Evolutionary conservation across 1,284 basidiomycete species (phyloP), one percentile per base, ranked within the genome.

Genomic region (Boletus hoseneyae): DNA sequence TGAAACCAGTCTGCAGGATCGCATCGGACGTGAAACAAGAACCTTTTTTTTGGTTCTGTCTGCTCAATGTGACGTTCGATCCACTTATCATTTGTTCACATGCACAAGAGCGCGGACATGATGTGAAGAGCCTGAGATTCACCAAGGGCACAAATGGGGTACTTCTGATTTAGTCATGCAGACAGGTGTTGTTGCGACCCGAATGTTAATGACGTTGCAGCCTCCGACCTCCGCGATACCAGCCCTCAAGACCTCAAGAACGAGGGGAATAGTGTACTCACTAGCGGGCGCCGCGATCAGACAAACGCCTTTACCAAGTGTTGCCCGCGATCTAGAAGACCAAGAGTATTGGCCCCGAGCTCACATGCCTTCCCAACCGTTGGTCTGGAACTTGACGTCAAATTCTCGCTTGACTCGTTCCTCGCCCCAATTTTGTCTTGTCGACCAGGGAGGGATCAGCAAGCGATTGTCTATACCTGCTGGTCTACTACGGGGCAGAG

Each of bases 401-500:
- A 55, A 64, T 57, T 55, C 46, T 62, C 57, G 62, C 64, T 68
- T 58, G 54, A 47, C 29, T 18, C 12, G 50, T 42, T 54, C 46
- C 45, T 54, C 62, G 47, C 63, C 67, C 66, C 50, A 62, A 54
- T 54, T 60, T 51, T 54, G 54, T 53, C 50, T 42, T 50, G 42
- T 59, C 47, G 29, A 48, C 51, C 50, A 55, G 51, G 45, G 51
- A 56, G 47, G 52, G 54, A 60, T 60, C 45, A 47, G 35, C 50
- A 53, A 48, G 69, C 53, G 50, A 47, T 38, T 62, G 40, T 38
- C 42, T 45, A 35, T 52, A 19, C 47, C 41, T 50, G 70, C 57
- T 68, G 66, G 66, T 51, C 68, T 69, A 66, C 65, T 29, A 11
- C 8, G 64, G 68, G 65, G 63, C 51, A 60, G 64, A 47, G 51